Evolutionary conservation across 2,329 filamentous ascomycete genomes (phyloP).

Genomic region (Colletotrichum melonis): DNA sequence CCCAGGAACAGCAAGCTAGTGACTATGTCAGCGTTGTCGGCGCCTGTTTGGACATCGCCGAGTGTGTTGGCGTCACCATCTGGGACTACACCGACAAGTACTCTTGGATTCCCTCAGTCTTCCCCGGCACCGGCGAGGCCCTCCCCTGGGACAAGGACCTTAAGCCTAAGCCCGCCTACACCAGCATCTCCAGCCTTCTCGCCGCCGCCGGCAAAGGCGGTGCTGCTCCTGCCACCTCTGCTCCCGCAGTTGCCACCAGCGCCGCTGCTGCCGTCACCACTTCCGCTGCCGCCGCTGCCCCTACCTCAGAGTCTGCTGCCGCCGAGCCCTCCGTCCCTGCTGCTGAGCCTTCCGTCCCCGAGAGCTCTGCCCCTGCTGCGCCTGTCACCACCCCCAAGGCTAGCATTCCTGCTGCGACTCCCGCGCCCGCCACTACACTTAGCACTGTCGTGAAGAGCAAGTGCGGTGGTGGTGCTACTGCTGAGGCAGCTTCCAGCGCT

Average conservation of each 20-base stretch:
- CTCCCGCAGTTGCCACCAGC: background rate
- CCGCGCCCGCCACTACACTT: slow-evolving; percentile 16
- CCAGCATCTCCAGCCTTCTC: slow-evolving; percentile 49
- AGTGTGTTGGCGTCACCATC: slow-evolving; percentile 52
- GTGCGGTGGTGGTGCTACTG: slow-evolving; percentile 1
- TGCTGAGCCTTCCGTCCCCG: slow-evolving; percentile 1
- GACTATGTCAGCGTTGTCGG: slow-evolving; percentile 53
- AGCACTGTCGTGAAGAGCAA: slow-evolving; percentile 27
- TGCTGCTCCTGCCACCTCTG: slow-evolving; percentile 7
- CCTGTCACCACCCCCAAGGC: background rate
- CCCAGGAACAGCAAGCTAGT: slow-evolving; percentile 54
- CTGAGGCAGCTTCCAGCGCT: slow-evolving; percentile 6
- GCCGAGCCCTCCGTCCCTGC: slow-evolving; percentile 1
- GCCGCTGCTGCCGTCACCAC: background rate
- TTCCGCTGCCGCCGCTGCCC: background rate
- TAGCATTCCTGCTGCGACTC: background rate
- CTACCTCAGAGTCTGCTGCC: slow-evolving; percentile 16
- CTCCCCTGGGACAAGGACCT: slow-evolving; percentile 50
- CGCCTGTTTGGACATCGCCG: slow-evolving; percentile 42
- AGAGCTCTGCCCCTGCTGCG: slow-evolving; percentile 5
- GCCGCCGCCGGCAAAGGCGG: slow-evolving; percentile 39
- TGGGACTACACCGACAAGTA: slow-evolving; percentile 53
- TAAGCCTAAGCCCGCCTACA: slow-evolving; percentile 53
- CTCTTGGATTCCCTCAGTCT: slow-evolving; percentile 52
- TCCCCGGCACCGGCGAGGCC: slow-evolving; percentile 51